A percentile compares a stretch with the other conserved stretches of the same genome.
Conservation (phyloP, 73 alveolate genomes). For the Stentor coeruleus region DNA sequence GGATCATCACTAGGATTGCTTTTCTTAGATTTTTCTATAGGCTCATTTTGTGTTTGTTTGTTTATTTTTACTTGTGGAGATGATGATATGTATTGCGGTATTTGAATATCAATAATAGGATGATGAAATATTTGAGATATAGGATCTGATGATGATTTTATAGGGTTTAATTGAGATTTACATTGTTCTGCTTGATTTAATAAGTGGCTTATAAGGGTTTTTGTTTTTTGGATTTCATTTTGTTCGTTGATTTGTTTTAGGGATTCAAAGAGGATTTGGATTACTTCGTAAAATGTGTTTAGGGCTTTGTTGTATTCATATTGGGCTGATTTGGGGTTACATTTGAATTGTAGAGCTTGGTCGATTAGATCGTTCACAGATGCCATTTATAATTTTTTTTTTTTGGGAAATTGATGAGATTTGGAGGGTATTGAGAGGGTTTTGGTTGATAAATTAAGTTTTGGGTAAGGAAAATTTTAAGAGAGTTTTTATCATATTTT, state of each 20-base stretch:
- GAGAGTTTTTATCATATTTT: too few relatives aligned
- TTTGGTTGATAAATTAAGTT: too few relatives aligned
- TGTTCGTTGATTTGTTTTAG: background rate
- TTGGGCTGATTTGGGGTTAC: background rate
- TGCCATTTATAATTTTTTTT: too few relatives aligned
- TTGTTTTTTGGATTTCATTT: background rate
- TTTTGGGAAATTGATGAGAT: too few relatives aligned
- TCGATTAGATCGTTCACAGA: background rate
- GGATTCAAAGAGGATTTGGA: background rate
- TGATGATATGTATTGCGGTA: background rate
- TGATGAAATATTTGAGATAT: background rate
- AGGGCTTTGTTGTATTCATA: background rate
- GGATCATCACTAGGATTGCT: background rate
- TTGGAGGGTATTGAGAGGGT: too few relatives aligned
- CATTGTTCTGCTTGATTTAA: conserved; percentile 9
- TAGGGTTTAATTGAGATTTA: background rate
- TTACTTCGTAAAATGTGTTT: background rate
- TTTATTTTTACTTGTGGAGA: background rate
- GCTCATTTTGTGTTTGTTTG: background rate
- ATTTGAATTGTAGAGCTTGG: background rate
- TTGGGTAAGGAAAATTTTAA: too few relatives aligned
- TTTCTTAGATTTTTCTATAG: background rate
- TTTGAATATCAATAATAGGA: background rate
- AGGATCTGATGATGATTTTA: conserved; percentile 9
- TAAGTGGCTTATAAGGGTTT: background rate